Evolutionary conservation across 345 rosid species (phyloP), one percentile per base, ranked within the genome.

Genomic region (Conringia planisiliqua): DNA sequence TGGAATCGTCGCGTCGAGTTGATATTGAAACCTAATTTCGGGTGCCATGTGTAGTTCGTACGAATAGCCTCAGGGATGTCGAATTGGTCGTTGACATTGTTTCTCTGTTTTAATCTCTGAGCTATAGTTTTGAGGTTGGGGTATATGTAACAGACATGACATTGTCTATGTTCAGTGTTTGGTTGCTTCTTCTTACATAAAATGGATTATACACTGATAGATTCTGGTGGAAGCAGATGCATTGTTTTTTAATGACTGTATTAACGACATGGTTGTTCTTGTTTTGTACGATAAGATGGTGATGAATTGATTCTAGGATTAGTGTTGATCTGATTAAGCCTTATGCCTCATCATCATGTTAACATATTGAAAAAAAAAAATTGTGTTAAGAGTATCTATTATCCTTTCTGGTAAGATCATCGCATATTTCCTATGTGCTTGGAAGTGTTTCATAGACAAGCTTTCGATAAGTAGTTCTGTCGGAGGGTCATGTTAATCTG

Each of bases 1-100:
- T 27, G 68, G 43, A 57, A 47, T 74, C 61, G 24, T 16, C 35
- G 47, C 0, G 6, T 63, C 9, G 20, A 60, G 48, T 22, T 61
- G 7, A 36, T 24, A 35, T 9, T n/a, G 6, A 30, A 75, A 68
- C 72, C 78, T 74, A 58, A 33, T 42, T 61, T 70, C 10, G 22
- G 12, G 18, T 7, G 6, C 27, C 14, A 1, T 48, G 6, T 20
- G 9, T 3, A 32, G 24, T 22, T 22, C 24, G n/a, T n/a, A n/a
- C n/a, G n/a, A n/a, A n/a, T n/a, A n/a, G n/a, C n/a, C n/a, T n/a
- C n/a, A n/a, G n/a, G n/a, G n/a, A 14, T 70, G 22, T 22, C 26
- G 35, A 29, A 13, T 44, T 44, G 16, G 6, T 60, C 0, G 3
- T 46, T 71, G 7, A 6, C 0, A 57, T 18, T 0, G 30, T 70